Evolutionary conservation across 805 yeast species (phyloP), one percentile per base, ranked within the genome.

Genomic region (Saccharomycopsis sp.): DNA sequence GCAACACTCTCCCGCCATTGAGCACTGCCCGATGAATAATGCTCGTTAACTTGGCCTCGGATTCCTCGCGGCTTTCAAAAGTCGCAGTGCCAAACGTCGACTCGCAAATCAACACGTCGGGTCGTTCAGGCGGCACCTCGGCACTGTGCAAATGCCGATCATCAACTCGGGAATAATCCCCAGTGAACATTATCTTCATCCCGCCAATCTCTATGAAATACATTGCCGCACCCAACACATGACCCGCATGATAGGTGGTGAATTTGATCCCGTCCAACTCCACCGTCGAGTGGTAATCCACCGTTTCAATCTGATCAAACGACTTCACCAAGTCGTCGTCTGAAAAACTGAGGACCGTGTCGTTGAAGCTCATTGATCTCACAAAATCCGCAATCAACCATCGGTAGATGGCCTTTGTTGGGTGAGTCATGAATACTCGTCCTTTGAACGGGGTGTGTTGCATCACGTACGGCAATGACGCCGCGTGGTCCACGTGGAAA

Each of bases 211-310:
- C 99, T 36, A 92, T 75, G 50, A 92, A 78, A 59, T 80, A 92
- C 97, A 92, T 92, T 9, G 97, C 96, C 8, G 98, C 97, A 41
- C 99, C 99, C 33, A 92, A 66, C 9, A 92, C 99, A 68, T 92
- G 99, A n/a, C 99, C 99, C 5, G 99, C 99, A 63, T 89, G 99
- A 59, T 81, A 92, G 1, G 98, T 98, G 1, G 98, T 92, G 64
- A 92, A 89, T 55, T 92, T 70, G 42, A 92, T 80, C 39, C 98
- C 98, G 45, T 84, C 94, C 26, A 88, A 83, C 52, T 92, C 97
- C 49, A 86, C 73, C 0, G 98, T 92, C 4, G 96, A 85, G 60
- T 92, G 97, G 60, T 81, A 92, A 59, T 92, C 98, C 18, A 92
- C 75, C 1, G 97, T 85, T 59, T 92, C 97, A 36, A 92, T 92